Evolutionary conservation across 2,329 filamentous ascomycete genomes (phyloP).

Genomic region (Graphiopsis chlorocephala): DNA sequence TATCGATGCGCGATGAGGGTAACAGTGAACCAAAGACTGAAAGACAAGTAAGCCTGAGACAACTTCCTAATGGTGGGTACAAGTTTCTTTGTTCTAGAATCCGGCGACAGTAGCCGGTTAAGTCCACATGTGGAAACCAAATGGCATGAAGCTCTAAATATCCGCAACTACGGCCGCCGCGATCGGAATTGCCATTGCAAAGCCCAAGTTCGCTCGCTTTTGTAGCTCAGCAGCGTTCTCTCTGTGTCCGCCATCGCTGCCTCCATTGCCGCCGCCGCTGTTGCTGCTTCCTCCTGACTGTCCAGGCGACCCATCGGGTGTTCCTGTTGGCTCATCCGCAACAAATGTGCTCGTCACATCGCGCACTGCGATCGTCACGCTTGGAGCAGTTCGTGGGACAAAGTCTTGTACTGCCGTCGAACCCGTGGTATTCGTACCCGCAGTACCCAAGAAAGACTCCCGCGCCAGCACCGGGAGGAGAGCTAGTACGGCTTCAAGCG

Average conservation of each 20-base stretch:
- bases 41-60: neutral
- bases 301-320: constrained; percentile 10
- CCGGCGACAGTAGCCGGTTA: neutral
- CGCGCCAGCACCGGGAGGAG: constrained; percentile 30
- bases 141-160: neutral
- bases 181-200: neutral
- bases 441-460: neutral
- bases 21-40: neutral
- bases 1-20: neutral
- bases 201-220: neutral
- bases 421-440: neutral
- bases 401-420: neutral
- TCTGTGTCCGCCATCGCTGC: neutral
- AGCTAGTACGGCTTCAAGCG: constrained; percentile 45
- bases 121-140: neutral
- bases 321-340: constrained; percentile 19
- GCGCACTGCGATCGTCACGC: constrained; percentile 21
- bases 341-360: constrained; percentile 26
- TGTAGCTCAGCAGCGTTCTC: neutral
- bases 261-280: neutral
- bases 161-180: neutral
- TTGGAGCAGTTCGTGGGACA: constrained; percentile 17
- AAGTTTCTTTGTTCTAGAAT: neutral
- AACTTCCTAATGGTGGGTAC: neutral
- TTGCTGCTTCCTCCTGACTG: neutral